These are phyloP conservation scores for Leishmania guyanensis DNA, from an alignment of 208 protist genomes.

Conservation along the genomic window DNA sequence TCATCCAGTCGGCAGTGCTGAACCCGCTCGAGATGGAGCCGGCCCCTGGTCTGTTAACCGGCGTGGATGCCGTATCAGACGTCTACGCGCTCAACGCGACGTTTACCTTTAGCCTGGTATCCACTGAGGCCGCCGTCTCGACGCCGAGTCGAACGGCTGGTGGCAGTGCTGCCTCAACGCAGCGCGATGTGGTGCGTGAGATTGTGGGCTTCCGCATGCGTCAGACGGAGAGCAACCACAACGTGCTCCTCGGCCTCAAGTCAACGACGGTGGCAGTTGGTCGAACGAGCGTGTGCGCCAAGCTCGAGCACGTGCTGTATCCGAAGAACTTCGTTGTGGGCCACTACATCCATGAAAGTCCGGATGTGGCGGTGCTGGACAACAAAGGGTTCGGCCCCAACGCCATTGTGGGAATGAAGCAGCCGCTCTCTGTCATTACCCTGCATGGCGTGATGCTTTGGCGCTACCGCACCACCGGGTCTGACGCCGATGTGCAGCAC, in stretches of 20 bases:
- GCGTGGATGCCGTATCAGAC: constrained; percentile 81
- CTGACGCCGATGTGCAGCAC: constrained; percentile 24
- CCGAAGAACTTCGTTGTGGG: constrained; percentile 65
- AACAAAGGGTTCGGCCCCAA: constrained; percentile 55
- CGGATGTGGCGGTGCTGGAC: constrained; percentile 69
- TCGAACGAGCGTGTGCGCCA: constrained; percentile 80
- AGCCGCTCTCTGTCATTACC: constrained; percentile 70
- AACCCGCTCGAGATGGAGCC: constrained; percentile 51
- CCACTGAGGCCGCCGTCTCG: constrained; percentile 62
- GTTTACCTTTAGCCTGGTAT: constrained; percentile 70
- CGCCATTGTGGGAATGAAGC: constrained; percentile 55
- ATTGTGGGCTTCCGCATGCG: constrained; percentile 77
- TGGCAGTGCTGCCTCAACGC: constrained; percentile 29
- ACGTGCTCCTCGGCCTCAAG: constrained; percentile 67
- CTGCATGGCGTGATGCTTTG: constrained; percentile 85
- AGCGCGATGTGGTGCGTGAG: constrained; percentile 75
- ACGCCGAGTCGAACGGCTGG: constrained; percentile 38
- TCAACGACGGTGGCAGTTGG: constrained; percentile 66
- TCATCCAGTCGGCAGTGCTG: constrained; percentile 66
- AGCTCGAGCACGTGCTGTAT: constrained; percentile 85
- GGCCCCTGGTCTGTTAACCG: constrained; percentile 26
- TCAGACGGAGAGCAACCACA: constrained; percentile 87
- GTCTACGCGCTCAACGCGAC: constrained; percentile 62
- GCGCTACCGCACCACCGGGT: constrained; percentile 48
- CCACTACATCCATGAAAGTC: constrained; percentile 73